phyloP scores from a whole-genome alignment of 129 eudicot species.

The Glebionis coronaria region DNA sequence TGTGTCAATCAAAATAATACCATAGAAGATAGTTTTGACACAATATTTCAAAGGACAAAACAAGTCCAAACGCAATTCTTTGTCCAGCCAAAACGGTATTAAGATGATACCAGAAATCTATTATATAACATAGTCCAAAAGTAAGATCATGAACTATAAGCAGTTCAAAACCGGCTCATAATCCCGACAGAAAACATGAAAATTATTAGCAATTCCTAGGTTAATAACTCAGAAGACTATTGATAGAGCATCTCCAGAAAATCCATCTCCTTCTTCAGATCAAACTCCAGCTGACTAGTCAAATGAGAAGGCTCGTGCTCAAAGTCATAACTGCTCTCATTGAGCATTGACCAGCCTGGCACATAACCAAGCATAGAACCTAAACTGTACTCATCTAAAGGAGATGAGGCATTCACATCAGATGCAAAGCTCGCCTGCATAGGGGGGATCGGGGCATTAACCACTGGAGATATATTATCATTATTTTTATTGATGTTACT shows the following conservation, averaged over 20 bases:
- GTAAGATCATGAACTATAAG: conserved; percentile 23
- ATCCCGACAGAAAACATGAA: conserved; percentile 16
- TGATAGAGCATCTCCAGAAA: conserved; percentile 43
- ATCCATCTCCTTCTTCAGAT: conserved; percentile 42
- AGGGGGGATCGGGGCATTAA: neutral
- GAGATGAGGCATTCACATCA: conserved; percentile 17
- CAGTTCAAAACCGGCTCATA: conserved; percentile 12
- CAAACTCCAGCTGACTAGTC: conserved; percentile 38
- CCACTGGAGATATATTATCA: conserved; percentile 11
- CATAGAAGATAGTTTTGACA: conserved; percentile 1
- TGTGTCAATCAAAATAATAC: neutral
- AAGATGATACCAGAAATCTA: neutral
- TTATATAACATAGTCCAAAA: conserved; percentile 7
- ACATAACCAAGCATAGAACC: conserved; percentile 20
- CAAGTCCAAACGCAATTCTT: neutral
- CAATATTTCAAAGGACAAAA: neutral
- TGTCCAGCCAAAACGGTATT: neutral
- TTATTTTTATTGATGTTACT: conserved; percentile 13
- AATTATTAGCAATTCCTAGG: neutral
- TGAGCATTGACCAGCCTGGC: conserved; percentile 22
- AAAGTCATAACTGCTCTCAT: conserved; percentile 25
- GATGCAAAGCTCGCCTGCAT: conserved; percentile 17
- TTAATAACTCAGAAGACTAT: neutral
- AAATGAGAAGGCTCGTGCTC: conserved; percentile 26
- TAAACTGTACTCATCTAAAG: conserved; percentile 24